These are phyloP conservation scores for Heterococcus sp. DNA, from an alignment of 108 stramenopile species.

Conservation along the genomic window DNA sequence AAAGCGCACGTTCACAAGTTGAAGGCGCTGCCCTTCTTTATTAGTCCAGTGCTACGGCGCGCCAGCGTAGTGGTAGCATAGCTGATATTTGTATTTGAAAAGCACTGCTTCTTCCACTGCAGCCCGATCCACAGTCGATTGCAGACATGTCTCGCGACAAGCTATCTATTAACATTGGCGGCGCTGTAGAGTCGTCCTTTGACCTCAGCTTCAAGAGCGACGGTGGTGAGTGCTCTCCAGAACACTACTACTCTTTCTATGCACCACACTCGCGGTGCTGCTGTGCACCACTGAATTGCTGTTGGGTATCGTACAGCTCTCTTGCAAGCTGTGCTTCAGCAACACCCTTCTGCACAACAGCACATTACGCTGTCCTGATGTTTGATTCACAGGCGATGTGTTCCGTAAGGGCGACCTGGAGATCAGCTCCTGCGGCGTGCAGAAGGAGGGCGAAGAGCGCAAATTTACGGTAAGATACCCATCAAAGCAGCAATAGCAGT, in stretches of 20 bases:
- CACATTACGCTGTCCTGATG: background rate
- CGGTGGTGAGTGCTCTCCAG: background rate
- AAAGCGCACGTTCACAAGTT: no score
- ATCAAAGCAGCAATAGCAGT: background rate
- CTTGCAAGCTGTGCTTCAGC: background rate
- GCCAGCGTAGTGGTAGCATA: no score
- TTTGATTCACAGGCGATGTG: constrained; percentile 1
- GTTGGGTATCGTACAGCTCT: background rate
- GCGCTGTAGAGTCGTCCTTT: constrained; percentile 31
- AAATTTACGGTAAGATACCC: constrained; percentile 11
- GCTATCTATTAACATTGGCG: constrained; percentile 22
- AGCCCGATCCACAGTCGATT: no score
- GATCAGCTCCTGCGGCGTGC: constrained; percentile 18
- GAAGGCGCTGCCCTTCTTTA: no score
- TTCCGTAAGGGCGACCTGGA: constrained; percentile 26
- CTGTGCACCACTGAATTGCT: background rate
- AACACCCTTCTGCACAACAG: background rate
- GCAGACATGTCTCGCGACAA: background rate
- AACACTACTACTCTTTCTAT: background rate
- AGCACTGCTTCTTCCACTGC: no score
- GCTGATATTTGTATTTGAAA: no score
- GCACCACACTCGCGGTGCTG: background rate
- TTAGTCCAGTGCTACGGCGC: no score
- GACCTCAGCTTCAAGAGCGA: constrained; percentile 22
- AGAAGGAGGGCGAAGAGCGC: constrained; percentile 21